Conservation (phyloP, 208 protist species). For the Vickermania ingenoplastis region DNA sequence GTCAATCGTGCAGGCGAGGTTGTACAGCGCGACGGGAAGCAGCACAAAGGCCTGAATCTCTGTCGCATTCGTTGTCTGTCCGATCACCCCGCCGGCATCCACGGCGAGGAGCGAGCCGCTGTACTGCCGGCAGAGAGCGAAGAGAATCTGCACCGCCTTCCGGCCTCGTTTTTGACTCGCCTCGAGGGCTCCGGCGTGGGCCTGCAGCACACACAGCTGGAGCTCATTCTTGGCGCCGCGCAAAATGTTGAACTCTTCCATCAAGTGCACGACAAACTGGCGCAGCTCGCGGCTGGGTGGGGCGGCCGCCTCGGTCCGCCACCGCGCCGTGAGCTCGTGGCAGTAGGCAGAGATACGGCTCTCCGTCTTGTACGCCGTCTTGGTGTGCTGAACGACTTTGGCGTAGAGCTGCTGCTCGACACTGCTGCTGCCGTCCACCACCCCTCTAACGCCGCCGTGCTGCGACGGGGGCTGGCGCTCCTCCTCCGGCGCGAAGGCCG, state of each 20-base stretch:
- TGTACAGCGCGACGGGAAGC: neutral
- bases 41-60: constrained; percentile 3
- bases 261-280: neutral
- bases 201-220: neutral
- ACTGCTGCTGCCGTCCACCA: neutral
- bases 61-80: neutral
- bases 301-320: neutral
- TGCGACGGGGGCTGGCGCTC: neutral
- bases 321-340: neutral
- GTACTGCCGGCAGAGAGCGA: constrained; percentile 2
- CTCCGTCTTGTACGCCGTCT: constrained; percentile 6
- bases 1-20: neutral
- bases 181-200: neutral
- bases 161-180: constrained; percentile 2
- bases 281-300: neutral
- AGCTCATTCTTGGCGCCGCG: constrained; percentile 6
- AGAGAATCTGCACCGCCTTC: constrained; percentile 7
- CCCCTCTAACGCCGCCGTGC: no score
- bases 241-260: constrained; percentile 4
- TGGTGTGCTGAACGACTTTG: constrained; percentile 1
- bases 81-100: constrained; percentile 1
- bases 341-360: neutral
- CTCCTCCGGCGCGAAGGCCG: neutral
- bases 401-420: neutral
- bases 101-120: neutral